Conservation (phyloP, 2,329 filamentous ascomycete species). For the Plenodomus lindquistii region DNA sequence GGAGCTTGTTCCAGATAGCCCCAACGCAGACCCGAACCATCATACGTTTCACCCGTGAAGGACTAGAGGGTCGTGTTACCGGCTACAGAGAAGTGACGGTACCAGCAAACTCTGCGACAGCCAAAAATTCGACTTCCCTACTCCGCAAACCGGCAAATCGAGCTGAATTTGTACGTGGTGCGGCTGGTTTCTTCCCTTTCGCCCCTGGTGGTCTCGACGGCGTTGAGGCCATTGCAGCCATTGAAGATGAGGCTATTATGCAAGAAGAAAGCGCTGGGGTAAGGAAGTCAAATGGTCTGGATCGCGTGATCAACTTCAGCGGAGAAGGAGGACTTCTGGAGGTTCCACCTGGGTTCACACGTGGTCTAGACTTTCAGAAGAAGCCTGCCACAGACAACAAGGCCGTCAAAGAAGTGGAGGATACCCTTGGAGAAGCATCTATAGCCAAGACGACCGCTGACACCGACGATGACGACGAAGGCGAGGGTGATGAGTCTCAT, state of each 20-base stretch:
- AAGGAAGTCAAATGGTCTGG: conserved; percentile 59
- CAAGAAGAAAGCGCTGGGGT: conserved; percentile 51
- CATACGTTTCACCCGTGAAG: conserved; percentile 87
- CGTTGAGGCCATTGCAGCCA: conserved; percentile 80
- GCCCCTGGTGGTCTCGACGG: conserved; percentile 86
- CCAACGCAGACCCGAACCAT: conserved; percentile 94
- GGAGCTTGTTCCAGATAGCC: conserved; percentile 82
- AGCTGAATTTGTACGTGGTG: conserved; percentile 90
- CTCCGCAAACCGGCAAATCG: conserved; percentile 81
- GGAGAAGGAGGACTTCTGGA: conserved; percentile 77
- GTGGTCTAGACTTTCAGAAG: conserved; percentile 75
- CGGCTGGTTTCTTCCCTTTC: conserved; percentile 92
- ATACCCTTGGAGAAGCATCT: conserved; percentile 60
- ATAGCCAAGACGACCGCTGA: conserved; percentile 28
- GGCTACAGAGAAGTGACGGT: conserved; percentile 95
- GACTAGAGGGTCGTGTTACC: conserved; percentile 87
- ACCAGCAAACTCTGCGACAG: conserved; percentile 83
- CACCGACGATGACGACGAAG: conserved; percentile 28
- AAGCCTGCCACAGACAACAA: conserved; percentile 61
- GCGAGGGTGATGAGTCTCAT: conserved; percentile 26
- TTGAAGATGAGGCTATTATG: conserved; percentile 74
- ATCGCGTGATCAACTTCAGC: conserved; percentile 82
- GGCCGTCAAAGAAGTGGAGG: conserved; percentile 70
- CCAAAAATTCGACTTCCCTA: conserved; percentile 92
- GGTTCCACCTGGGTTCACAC: conserved; percentile 76